Base-by-base conservation (phyloP, 1,284 basidiomycete species). In the Ceratobasidium sp. region DNA sequence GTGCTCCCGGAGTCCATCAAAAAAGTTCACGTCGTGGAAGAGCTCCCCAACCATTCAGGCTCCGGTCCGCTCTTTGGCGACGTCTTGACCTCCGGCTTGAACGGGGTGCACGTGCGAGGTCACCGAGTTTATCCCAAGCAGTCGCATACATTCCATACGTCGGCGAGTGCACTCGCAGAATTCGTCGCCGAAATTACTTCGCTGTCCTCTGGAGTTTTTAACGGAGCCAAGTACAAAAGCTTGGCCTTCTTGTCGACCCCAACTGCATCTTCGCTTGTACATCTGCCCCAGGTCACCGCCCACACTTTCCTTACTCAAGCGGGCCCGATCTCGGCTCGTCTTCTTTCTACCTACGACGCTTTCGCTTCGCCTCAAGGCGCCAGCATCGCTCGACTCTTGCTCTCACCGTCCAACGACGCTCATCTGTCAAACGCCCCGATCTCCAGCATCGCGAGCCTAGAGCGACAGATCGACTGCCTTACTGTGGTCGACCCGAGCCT, bases 11-110 rank as follows among this genome's bases (percentile, higher is more conserved):
- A 83, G 1, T 86, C 86, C 16, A 88, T 84, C 27, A 85, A 84
- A 78, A 84, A 81, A 9, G 83, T 93, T 11, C 86, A 92, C 76
- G 90, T 94, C 75, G 82, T 93, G 48, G 93, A 93, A 76, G 92
- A 94, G 75, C 90, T 92, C 14, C 87, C 88, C 0, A 86, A 88
- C 66, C 83, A 87, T 49, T 84, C 86, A 19, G 85, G 86, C 0
- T 89, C 89, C 76, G 91, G 91, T 0, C 82, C 83, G 11, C 84
- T 95, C n/a, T 92, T 89, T 78, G 82, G 86, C n/a, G 90, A 93
- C 76, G 90, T 94, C 34, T 88, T 93, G 77, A 83, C 88, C 39
- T 84, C 89, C n/a, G 54, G 66, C 37, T 41, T 71, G 16, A 16
- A 53, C 19, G 81, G 83, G 8, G 84, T 86, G 22, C 79, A 83